A percentile compares a stretch with the other conserved stretches of the same genome.
Conservation (phyloP, 768 basidiomycete genomes). For the Auriscalpium orientale region DNA sequence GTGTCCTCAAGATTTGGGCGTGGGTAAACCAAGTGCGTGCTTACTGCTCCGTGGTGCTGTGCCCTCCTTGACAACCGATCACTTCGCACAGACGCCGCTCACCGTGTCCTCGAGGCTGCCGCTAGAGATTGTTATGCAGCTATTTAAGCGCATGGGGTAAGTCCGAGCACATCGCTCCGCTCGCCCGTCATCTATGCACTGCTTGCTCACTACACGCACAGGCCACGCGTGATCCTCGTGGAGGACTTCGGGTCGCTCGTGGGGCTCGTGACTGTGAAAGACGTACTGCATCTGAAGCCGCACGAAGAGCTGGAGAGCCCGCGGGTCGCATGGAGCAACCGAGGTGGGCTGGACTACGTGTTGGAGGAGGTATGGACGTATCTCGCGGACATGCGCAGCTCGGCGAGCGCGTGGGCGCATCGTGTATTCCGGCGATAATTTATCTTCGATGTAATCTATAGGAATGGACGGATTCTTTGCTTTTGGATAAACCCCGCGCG, state of each 20-base stretch:
- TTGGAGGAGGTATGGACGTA: conserved; percentile 15
- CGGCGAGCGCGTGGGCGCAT: conserved; percentile 8
- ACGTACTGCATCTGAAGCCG: conserved; percentile 75
- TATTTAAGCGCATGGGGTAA: conserved; percentile 97
- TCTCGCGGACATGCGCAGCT: conserved; percentile 9
- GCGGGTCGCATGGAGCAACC: conserved; percentile 8
- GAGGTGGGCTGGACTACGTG: conserved; percentile 11
- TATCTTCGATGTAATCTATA: not conserved
- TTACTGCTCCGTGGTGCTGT: not conserved
- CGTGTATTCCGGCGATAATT: conserved; percentile 9
- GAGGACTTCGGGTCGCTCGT: conserved; percentile 76
- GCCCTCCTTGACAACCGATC: conserved; percentile 1
- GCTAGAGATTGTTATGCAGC: conserved; percentile 93
- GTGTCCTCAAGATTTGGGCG: conserved; percentile 66
- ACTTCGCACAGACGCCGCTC: conserved; percentile 68
- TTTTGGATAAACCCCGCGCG: not conserved
- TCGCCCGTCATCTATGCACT: not conserved
- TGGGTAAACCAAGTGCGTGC: conserved; percentile 88
- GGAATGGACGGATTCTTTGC: not conserved
- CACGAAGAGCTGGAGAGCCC: conserved; percentile 10
- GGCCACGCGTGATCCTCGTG: conserved; percentile 94
- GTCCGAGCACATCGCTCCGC: conserved; percentile 22
- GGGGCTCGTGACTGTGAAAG: conserved; percentile 93
- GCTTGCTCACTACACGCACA: conserved; percentile 25
- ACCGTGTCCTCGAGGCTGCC: conserved; percentile 89